Base-by-base conservation (phyloP, 306 rosid genomes). In the Lathyrus sativus region DNA sequence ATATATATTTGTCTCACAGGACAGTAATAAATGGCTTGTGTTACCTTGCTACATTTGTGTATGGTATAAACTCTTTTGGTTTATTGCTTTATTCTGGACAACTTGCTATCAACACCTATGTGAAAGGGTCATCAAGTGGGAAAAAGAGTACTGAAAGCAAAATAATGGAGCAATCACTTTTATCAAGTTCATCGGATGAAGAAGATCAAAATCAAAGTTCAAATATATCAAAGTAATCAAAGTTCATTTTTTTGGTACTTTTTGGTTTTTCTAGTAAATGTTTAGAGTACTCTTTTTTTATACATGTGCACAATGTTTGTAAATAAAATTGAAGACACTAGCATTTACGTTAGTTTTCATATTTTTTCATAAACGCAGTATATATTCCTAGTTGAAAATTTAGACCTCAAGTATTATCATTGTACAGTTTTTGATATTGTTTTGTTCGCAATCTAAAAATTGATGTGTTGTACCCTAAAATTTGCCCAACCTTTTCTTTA, bases 11-110 rank as follows among this genome's bases (percentile, higher is more conserved):
- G 19, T 19, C 11, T 59, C 26, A 71, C 91, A 92, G 96, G 86
- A 92, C 96, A 57, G 85, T 88, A 26, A 69, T 92, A 38, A 92
- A 82, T 67, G 96, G 96, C 26, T 17, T 89, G 80, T 92, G 96
- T 80, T 92, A 89, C 85, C 95, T 92, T 26, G 96, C 98, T 18
- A 92, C 93, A 50, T 92, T 92, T 86, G 83, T 92, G 38, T 92
- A 88, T 19, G 96, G 96, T 51, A 49, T 88, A 75, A 89, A 85
- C 45, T 83, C 86, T 31, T 26, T 92, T 6, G 98, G 96, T 24
- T 78, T 92, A 48, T 68, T 92, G 62, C 96, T 92, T 60, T 90
- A 89, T 69, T 86, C 96, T 64, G 91, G 87, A 64, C 91, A 92
- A 74, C 89, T 92, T 33, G 83, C 85, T 60, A 60, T 88, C 24